These are phyloP conservation scores for Pisolithus marmoratus DNA, from an alignment of 768 basidiomycete genomes.

Conservation along the genomic window DNA sequence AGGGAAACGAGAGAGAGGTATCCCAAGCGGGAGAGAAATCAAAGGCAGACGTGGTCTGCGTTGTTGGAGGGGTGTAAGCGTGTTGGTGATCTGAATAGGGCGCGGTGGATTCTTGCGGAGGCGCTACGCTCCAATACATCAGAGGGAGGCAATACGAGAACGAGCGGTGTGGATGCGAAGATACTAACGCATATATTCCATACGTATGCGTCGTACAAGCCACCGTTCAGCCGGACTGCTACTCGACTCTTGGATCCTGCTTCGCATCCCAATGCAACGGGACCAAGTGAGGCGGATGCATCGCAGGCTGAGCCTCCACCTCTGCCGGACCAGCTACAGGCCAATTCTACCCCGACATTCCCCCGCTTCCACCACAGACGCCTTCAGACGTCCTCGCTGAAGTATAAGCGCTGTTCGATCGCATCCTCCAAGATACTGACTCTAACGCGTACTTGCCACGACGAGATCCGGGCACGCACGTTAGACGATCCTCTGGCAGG, in stretches of 20 bases:
- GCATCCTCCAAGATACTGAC: constrained; percentile 44
- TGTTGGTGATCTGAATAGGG: constrained; percentile 73
- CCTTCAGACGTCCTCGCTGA: constrained; percentile 68
- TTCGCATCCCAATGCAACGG: background rate
- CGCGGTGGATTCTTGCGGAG: constrained; percentile 89
- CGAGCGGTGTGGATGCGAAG: constrained; percentile 50
- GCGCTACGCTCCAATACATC: constrained; percentile 33
- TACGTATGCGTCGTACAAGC: constrained; percentile 75
- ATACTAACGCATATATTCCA: constrained; percentile 83
- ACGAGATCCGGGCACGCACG: background rate
- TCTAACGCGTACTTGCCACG: background rate
- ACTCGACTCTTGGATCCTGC: constrained; percentile 36
- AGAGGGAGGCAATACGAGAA: constrained; percentile 17
- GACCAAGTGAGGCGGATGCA: too few relatives aligned
- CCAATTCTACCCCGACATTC: constrained; percentile 15
- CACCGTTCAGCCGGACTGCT: constrained; percentile 54
- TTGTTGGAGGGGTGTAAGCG: constrained; percentile 89
- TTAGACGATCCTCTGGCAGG: constrained; percentile 12
- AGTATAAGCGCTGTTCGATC: constrained; percentile 56
- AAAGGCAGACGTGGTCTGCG: constrained; percentile 66
- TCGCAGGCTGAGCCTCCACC: too few relatives aligned
- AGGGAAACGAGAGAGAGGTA: constrained; percentile 81
- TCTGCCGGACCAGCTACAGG: constrained; percentile 1
- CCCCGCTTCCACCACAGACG: constrained; percentile 65
- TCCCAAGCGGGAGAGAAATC: constrained; percentile 25